Evolutionary conservation across 2,329 filamentous ascomycete species (phyloP).

Genomic region (Knoxdaviesia proteae): DNA sequence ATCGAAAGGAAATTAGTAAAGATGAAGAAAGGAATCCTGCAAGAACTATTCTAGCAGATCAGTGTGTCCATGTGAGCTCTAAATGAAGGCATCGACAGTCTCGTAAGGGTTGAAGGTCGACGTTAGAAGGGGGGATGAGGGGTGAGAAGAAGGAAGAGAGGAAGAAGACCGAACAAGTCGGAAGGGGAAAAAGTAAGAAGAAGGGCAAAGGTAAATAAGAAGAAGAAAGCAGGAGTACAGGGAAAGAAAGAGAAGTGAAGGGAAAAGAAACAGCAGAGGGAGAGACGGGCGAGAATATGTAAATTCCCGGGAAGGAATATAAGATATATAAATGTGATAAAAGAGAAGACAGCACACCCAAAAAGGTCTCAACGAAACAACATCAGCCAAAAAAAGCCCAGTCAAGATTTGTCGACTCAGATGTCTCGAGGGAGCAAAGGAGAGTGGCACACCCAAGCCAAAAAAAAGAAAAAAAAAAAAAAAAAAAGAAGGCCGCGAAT

Average conservation of each 20-base stretch:
- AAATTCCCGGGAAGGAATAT: too few species aligned
- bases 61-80: too few species aligned
- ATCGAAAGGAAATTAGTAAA: too few species aligned
- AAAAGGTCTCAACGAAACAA: too few species aligned
- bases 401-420: not conserved
- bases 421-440: not conserved
- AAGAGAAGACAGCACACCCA: too few species aligned
- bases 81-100: too few species aligned
- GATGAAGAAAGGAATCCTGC: too few species aligned
- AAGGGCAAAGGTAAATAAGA: not conserved
- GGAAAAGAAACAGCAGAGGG: not conserved
- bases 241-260: not conserved
- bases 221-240: not conserved
- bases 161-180: constrained; percentile 2
- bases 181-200: not conserved
- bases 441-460: not conserved
- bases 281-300: not conserved
- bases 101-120: too few species aligned
- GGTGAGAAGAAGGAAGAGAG: constrained; percentile 3
- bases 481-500: not conserved
- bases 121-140: not conserved
- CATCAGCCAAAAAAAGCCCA: too few species aligned
- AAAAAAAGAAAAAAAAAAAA: not conserved
- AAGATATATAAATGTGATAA: too few species aligned
- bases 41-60: too few species aligned